phyloP scores from a whole-genome alignment of 768 basidiomycete species.

The Steccherinum ochraceum region DNA sequence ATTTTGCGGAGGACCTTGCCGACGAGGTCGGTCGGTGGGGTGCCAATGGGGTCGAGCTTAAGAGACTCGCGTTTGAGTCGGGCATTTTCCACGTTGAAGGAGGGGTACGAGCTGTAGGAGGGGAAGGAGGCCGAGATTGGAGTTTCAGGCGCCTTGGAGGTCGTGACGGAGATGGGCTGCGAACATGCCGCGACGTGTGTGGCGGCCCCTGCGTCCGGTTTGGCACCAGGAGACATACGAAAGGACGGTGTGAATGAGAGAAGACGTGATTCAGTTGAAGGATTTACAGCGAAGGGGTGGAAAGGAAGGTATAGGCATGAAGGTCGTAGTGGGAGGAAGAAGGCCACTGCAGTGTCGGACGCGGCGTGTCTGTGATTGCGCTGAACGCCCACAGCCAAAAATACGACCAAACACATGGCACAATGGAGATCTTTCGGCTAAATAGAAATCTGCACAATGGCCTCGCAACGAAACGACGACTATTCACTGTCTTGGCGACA shows the following conservation, averaged over 20 bases:
- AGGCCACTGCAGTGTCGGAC: background rate
- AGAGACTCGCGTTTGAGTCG: background rate
- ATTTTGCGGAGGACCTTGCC: constrained; percentile 27
- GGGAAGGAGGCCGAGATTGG: background rate
- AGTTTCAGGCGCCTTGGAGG: background rate
- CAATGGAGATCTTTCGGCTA: background rate
- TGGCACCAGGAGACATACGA: background rate
- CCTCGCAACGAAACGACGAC: background rate
- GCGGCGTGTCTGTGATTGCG: background rate
- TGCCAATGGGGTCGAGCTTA: background rate
- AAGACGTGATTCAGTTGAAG: background rate
- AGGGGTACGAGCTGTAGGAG: background rate
- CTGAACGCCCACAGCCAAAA: background rate
- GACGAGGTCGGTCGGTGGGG: constrained; percentile 21
- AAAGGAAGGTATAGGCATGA: background rate
- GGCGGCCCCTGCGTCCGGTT: too few species aligned
- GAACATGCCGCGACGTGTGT: background rate
- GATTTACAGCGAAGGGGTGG: background rate
- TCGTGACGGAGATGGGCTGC: background rate
- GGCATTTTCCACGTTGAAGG: background rate
- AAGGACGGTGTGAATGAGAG: background rate
- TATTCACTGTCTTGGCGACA: too few species aligned
- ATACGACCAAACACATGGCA: background rate
- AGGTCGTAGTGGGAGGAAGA: background rate
- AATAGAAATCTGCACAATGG: background rate